These are phyloP conservation scores for Agrocybe chaxingu DNA, from an alignment of 768 basidiomycete species.

Conservation along the genomic window DNA sequence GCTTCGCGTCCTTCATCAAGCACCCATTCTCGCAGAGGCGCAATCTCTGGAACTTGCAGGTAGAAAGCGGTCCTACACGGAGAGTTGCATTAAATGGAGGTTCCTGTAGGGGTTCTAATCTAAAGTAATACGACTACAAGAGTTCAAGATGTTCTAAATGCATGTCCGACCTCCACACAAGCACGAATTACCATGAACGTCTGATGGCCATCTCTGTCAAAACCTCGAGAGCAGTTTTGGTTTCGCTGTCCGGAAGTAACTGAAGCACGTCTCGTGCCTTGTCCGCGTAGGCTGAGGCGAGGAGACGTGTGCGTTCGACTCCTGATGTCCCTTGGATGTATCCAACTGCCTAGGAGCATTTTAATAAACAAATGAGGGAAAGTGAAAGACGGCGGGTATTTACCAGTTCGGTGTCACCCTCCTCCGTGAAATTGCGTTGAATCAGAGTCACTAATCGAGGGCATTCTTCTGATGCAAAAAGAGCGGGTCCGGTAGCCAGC, in stretches of 20 bases:
- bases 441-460: constrained; percentile 76
- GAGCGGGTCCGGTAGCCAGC: constrained; percentile 71
- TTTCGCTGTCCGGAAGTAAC: constrained; percentile 77
- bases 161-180: background rate
- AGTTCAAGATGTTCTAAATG: too few relatives aligned
- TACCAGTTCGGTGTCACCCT: constrained; percentile 81
- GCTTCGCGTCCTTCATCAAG: background rate
- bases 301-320: constrained; percentile 70
- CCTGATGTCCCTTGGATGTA: constrained; percentile 70
- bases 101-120: constrained; percentile 9
- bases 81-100: background rate
- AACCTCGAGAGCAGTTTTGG: constrained; percentile 69
- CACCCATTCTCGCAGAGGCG: background rate
- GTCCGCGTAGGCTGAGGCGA: constrained; percentile 73
- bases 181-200: constrained; percentile 42
- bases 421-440: constrained; percentile 67
- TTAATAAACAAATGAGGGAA: background rate
- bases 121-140: constrained; percentile 4
- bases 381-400: constrained; percentile 18
- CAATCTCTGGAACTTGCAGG: background rate
- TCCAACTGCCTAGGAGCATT: constrained; percentile 52
- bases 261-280: constrained; percentile 70
- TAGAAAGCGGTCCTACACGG: background rate
- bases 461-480: constrained; percentile 86
- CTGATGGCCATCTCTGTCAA: constrained; percentile 68